Conservation (phyloP, 2,329 filamentous ascomycete species). For the Clonostachys solani region DNA sequence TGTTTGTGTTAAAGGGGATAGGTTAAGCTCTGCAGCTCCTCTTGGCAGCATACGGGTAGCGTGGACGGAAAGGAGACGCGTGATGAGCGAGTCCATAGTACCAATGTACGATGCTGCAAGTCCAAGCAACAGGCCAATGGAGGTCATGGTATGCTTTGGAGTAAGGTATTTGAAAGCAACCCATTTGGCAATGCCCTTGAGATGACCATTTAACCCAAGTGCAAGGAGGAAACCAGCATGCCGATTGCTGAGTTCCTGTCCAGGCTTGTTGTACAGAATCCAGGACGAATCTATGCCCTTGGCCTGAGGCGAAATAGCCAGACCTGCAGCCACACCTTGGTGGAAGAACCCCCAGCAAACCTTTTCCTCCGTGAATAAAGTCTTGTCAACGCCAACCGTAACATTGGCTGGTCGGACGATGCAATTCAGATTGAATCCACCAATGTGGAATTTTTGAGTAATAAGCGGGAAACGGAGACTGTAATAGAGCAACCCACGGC, state of each 20-base stretch:
- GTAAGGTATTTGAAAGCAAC: slow-evolving; percentile 99
- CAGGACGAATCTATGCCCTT: slow-evolving; percentile 97
- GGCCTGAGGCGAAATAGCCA: slow-evolving; percentile 84
- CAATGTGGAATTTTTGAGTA: slow-evolving; percentile 86
- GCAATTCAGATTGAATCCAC: slow-evolving; percentile 88
- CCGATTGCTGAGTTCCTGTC: slow-evolving; percentile 83
- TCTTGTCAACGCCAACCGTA: slow-evolving; percentile 88
- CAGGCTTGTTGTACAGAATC: slow-evolving; percentile 97
- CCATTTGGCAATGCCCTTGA: slow-evolving; percentile 96
- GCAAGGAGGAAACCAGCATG: slow-evolving; percentile 92
- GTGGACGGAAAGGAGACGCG: slow-evolving; percentile 88
- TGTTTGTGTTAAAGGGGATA: slow-evolving; percentile 90
- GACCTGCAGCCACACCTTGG: slow-evolving; percentile 85
- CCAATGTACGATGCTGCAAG: slow-evolving; percentile 91
- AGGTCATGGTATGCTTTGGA: slow-evolving; percentile 98
- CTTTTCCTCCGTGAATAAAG: slow-evolving; percentile 87
- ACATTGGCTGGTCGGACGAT: slow-evolving; percentile 89
- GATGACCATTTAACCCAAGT: slow-evolving; percentile 86
- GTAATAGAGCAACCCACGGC: slow-evolving; percentile 83
- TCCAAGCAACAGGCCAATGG: slow-evolving; percentile 88
- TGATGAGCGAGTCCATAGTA: slow-evolving; percentile 96
- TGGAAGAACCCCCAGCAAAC: slow-evolving; percentile 99
- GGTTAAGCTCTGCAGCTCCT: slow-evolving; percentile 88
- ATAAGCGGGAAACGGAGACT: slow-evolving; percentile 82
- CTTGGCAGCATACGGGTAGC: slow-evolving; percentile 91